Percentiles rank a stretch among this genome's conserved stretches.
These are phyloP conservation scores for Botrytis cinerea DNA, from an alignment of 2,329 filamentous ascomycete species.

Conservation along the genomic window DNA sequence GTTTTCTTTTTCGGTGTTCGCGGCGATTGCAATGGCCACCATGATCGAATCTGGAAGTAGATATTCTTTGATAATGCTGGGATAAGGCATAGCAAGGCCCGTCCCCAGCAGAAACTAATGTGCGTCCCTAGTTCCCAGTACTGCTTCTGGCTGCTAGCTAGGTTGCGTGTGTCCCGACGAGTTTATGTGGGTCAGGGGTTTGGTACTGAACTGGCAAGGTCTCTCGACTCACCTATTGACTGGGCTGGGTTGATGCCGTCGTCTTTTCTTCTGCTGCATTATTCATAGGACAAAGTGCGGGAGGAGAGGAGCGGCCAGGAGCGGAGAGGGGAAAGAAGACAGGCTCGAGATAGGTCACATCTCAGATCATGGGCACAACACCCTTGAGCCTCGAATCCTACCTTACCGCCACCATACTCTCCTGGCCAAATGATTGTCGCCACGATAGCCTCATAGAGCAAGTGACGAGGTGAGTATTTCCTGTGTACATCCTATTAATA, in stretches of 20 bases:
- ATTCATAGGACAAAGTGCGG: background rate
- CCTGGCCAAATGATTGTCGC: background rate
- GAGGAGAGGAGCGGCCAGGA: background rate
- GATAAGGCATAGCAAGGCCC: background rate
- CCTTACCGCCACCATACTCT: background rate
- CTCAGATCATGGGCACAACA: background rate
- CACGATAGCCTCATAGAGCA: background rate
- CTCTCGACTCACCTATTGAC: background rate
- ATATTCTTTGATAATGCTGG: background rate
- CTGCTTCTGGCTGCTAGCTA: background rate
- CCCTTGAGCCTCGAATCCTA: slow-evolving; percentile 1
- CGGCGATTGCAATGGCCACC: background rate
- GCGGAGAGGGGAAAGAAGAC: background rate
- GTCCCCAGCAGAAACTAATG: background rate
- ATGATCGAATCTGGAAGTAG: background rate
- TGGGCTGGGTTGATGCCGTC: background rate
- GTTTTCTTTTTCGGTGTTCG: background rate
- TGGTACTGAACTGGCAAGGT: background rate
- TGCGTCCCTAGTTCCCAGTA: no score
- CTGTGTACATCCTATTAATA: slow-evolving; percentile 5
- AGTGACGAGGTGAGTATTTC: background rate
- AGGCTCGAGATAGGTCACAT: background rate
- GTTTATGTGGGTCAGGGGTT: slow-evolving; percentile 4
- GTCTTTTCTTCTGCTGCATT: background rate
- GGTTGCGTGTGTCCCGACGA: background rate